Evolutionary conservation across 1,139 yeast genomes (phyloP), one percentile per base, ranked within the genome.

Genomic region (Nakaseomyces bracarensis): DNA sequence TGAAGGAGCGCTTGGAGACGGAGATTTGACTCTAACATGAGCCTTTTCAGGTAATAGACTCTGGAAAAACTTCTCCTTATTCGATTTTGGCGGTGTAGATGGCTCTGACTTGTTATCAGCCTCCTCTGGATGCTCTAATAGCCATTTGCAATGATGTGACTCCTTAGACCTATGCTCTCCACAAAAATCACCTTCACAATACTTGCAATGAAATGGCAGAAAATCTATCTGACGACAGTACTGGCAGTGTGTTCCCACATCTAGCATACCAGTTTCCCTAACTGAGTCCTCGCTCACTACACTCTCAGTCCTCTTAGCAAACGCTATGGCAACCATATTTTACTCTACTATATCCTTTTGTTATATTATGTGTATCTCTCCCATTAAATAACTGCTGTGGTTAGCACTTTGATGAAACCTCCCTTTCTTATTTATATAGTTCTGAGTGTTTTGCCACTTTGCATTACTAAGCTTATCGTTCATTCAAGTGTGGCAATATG

Each of bases 221-320:
- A 82, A 82, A 54, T 82, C 93, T 4, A 80, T 60, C 51, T 72
- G 75, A 40, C 75, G 68, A 58, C 93, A 82, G 41, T 70, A 69
- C 23, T 66, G 58, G 56, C 93, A 82, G 55, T 80, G 82, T 47
- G 74, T 67, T 3, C 91, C 91, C 6, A 82, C 77, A 52, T 82
- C 80, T 64, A 82, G 69, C 58, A 82, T 63, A 14, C 79, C 79
- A 38, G 60, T 61, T 39, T 46, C 54, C 15, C 23, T 40, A 1
- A 16, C 23, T 11, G 33, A 18, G 25, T 27, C 23, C 13, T 33
- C 33, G 11, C 14, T 26, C 18, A 22, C 19, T 11, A 33, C 31
- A 16, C 29, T n/a, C 18, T 23, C 30, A 13, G 28, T 16, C 42
- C 20, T 39, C 33, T 30, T 33, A n/a, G 37, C 25, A 28, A 18